phyloP scores from a whole-genome alignment of 306 rosid genomes.

The Astragalus membranaceus region DNA sequence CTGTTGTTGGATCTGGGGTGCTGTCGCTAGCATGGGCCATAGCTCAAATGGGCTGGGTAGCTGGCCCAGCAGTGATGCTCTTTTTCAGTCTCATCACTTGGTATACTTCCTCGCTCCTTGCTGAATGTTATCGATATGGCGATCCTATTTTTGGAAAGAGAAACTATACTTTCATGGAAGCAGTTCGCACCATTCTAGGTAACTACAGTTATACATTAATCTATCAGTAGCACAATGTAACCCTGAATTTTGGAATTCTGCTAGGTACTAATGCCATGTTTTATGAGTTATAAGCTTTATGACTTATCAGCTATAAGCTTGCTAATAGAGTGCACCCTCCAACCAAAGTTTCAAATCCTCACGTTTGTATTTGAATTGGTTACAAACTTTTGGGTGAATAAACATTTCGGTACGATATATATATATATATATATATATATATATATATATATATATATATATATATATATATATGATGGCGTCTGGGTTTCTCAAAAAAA shows the following conservation, averaged over 20 bases:
- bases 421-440: too few species aligned
- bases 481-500: too few species aligned
- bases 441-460: too few species aligned
- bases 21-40: conserved; percentile 56
- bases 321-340: not conserved
- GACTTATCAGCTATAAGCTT: too few species aligned
- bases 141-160: conserved; percentile 33
- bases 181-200: conserved; percentile 45
- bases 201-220: not conserved
- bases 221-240: not conserved
- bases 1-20: conserved; percentile 61
- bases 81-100: conserved; percentile 31
- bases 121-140: conserved; percentile 42
- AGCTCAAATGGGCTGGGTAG: conserved; percentile 55
- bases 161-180: conserved; percentile 42
- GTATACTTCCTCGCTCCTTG: conserved; percentile 33
- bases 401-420: not conserved
- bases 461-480: too few species aligned
- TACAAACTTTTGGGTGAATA: not conserved
- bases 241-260: too few species aligned
- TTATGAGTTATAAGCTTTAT: too few species aligned
- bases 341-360: not conserved
- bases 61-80: conserved; percentile 37
- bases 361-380: not conserved
- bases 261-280: too few species aligned